Base-by-base conservation (phyloP, 225 moss, liverwort and hornwort species). In the Rhytidiadelphus loreus region DNA sequence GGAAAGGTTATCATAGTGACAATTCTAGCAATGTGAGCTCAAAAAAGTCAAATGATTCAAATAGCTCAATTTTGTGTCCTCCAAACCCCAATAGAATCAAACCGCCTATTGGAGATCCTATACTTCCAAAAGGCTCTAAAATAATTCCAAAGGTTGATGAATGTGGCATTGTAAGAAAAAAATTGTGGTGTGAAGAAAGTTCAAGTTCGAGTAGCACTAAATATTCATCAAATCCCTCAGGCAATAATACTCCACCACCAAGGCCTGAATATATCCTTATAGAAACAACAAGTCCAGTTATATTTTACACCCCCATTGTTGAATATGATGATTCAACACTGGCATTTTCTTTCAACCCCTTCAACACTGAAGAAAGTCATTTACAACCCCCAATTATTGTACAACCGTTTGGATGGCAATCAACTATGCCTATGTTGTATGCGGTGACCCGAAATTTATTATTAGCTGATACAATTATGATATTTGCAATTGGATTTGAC, bases 401-500 rank as follows among this genome's bases (percentile, higher is more conserved):
- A 8, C 92, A 92, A 87, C 91, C 90, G 0, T 94, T 94, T 91
- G 91, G 92, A 53, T 91, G 91, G 91, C 86, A 88, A 85, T 88
- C 91, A 35, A 35, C 86, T 37, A 88, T 90, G 69, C 93, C 92
- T 30, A 92, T 91, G 85, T 58, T 94, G 25, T 94, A 94, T 71
- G 91, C 80, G 1, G 64, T 92, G 32, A 92, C 88, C 4, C 56
- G 64, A 32, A 90, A 87, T 4, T 65, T 82, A 43, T 43, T 81
- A 41, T 72, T 88, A 73, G 88, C 87, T 11, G 35, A 92, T 78
- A 94, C 90, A 63, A 92, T 93, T 55, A 86, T 92, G 56, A 85
- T 93, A 83, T 92, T 93, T 91, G 90, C 83, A n/a, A 58, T 91
- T 48, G 92, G 80, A 46, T 91, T 93, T 85, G 88, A 93, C 7